Conservation (phyloP, 202 grass and related monocot species). For the Saccharum hybrid region DNA sequence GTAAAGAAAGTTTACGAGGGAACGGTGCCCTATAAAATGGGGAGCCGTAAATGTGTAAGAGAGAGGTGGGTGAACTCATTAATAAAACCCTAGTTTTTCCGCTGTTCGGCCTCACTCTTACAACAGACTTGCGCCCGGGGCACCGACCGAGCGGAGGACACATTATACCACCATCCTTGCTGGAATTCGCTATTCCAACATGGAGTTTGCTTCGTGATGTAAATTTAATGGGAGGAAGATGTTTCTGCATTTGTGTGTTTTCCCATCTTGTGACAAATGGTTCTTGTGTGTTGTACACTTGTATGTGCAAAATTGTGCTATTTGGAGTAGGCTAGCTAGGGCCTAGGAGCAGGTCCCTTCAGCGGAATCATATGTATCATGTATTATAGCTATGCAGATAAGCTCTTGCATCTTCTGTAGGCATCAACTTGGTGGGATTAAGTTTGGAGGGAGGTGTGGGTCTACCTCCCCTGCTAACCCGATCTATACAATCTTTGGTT, state of each 20-base stretch:
- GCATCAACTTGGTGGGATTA: constrained; percentile 12
- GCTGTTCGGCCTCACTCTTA: no score
- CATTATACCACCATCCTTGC: no score
- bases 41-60: no score
- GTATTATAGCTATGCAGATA: constrained; percentile 12
- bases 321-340: constrained; percentile 27
- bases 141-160: no score
- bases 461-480: neutral
- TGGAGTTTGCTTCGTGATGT: no score
- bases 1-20: no score
- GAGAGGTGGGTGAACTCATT: no score
- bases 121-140: no score
- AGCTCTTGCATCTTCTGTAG: constrained; percentile 9
- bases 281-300: neutral
- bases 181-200: no score
- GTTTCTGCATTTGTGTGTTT: neutral
- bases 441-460: neutral
- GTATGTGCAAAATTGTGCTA: constrained; percentile 7
- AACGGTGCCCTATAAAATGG: no score
- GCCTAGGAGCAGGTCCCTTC: constrained; percentile 6
- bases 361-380: neutral
- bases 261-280: neutral
- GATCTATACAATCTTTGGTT: neutral
- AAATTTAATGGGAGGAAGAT: neutral
- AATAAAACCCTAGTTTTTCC: no score